Evolutionary conservation across 345 rosid genomes (phyloP).

Genomic region (Melaleuca quinquenervia): DNA sequence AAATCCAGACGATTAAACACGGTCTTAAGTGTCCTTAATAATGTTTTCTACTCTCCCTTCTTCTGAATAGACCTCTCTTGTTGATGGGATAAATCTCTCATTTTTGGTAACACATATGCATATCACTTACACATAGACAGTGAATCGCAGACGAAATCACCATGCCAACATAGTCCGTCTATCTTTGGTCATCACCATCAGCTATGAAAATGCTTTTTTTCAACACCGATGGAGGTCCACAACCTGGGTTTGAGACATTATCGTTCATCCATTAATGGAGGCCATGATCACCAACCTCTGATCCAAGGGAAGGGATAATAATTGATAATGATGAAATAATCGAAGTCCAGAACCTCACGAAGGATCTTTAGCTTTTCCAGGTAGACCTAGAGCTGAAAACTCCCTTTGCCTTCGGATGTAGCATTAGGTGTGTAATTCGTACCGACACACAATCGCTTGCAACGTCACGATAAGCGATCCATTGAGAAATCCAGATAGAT

Average conservation of each 20-base stretch:
- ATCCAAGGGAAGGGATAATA: neutral
- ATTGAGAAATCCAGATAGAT: neutral
- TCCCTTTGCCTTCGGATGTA: neutral
- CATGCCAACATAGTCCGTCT: neutral
- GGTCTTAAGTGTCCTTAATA: accelerated
- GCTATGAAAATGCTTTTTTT: neutral
- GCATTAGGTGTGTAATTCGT: neutral
- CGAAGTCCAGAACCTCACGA: neutral
- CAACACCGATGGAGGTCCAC: neutral
- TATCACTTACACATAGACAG: neutral
- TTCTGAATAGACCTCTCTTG: neutral
- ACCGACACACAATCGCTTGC: neutral
- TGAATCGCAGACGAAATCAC: neutral
- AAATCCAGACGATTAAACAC: neutral
- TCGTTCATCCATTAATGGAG: neutral
- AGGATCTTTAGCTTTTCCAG: neutral
- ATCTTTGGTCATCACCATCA: neutral
- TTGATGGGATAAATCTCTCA: neutral
- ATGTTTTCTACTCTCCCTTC: neutral
- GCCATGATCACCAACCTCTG: neutral
- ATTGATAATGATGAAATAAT: neutral
- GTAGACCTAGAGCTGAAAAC: neutral
- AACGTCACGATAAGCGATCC: neutral
- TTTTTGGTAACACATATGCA: neutral
- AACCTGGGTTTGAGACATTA: neutral